A percentile compares a stretch with the other conserved stretches of the same genome.
Conservation (phyloP, 192 early-diverging fungal species). For the Podila epigama region DNA sequence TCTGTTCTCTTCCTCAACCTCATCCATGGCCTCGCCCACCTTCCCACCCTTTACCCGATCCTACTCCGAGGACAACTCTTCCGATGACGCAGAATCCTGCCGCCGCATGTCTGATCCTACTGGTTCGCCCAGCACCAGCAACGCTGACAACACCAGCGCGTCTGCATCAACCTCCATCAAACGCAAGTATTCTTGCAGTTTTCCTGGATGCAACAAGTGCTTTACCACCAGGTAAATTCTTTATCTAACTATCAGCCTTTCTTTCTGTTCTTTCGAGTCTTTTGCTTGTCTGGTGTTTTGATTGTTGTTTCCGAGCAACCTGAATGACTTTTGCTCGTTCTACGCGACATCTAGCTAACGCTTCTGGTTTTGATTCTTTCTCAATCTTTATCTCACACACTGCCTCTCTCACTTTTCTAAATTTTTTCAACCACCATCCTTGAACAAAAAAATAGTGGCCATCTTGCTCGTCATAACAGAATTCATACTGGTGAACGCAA, state of each 20-base stretch:
- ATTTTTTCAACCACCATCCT: neutral
- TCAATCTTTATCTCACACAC: too few species aligned
- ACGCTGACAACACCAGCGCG: neutral
- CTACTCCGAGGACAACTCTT: conserved; percentile 33
- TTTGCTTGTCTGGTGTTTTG: neutral
- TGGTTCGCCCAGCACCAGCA: neutral
- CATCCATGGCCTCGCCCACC: conserved; percentile 17
- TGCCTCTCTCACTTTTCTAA: neutral
- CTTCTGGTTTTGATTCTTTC: too few species aligned
- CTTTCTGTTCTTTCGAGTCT: neutral
- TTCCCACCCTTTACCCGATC: conserved; percentile 23
- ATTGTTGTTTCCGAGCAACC: too few species aligned
- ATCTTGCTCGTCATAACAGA: conserved; percentile 81
- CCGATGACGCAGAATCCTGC: conserved; percentile 24
- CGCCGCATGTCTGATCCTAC: conserved; percentile 34
- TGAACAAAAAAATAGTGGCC: conserved; percentile 59
- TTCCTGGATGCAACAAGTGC: conserved; percentile 71
- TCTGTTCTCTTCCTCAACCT: conserved; percentile 2
- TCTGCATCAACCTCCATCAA: conserved; percentile 43
- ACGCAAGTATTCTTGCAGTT: conserved; percentile 76
- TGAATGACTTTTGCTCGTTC: too few species aligned
- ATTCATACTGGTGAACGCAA: conserved; percentile 88
- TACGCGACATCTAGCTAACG: too few species aligned
- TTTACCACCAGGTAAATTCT: conserved; percentile 78
- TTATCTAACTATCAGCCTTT: neutral